Conservation (phyloP, 2,329 filamentous ascomycete genomes). For the Ascochyta viciae-villosae region DNA sequence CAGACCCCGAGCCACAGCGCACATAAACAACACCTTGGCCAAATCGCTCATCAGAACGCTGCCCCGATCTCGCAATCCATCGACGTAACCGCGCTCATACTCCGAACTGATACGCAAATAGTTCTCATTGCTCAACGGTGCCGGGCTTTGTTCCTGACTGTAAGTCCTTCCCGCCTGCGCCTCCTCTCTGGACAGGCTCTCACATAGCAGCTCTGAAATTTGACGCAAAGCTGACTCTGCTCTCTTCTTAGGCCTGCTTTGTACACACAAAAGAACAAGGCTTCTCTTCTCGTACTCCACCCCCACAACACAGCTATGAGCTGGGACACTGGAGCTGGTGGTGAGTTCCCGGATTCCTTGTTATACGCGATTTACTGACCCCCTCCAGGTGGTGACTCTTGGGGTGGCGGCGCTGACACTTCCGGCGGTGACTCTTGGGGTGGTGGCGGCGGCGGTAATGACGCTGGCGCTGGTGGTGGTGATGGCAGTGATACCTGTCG, state of each 20-base stretch:
- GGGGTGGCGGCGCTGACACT: slow-evolving; percentile 13
- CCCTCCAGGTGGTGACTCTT: slow-evolving; percentile 21
- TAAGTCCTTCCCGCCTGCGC: neutral
- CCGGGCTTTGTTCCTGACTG: neutral
- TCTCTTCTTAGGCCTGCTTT: neutral
- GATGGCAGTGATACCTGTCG: slow-evolving; percentile 50
- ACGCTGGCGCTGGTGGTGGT: slow-evolving; percentile 30
- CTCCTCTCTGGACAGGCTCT: neutral
- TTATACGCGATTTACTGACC: slow-evolving; percentile 16
- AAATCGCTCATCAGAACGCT: neutral
- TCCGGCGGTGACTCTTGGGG: slow-evolving; percentile 14
- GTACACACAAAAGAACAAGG: neutral
- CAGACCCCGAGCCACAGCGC: neutral
- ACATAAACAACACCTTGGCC: slow-evolving; percentile 1
- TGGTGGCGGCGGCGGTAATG: slow-evolving; percentile 20
- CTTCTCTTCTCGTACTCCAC: neutral
- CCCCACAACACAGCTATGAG: slow-evolving; percentile 24
- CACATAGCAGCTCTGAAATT: neutral
- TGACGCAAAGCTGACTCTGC: neutral
- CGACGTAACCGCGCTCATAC: neutral
- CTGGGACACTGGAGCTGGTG: slow-evolving; percentile 25
- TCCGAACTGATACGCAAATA: neutral
- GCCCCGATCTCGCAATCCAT: neutral
- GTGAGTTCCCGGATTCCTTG: slow-evolving; percentile 17
- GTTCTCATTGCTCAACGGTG: neutral